Conservation (phyloP, 371 early-diverging fungal genomes). For the Lichtheimia ornata region DNA sequence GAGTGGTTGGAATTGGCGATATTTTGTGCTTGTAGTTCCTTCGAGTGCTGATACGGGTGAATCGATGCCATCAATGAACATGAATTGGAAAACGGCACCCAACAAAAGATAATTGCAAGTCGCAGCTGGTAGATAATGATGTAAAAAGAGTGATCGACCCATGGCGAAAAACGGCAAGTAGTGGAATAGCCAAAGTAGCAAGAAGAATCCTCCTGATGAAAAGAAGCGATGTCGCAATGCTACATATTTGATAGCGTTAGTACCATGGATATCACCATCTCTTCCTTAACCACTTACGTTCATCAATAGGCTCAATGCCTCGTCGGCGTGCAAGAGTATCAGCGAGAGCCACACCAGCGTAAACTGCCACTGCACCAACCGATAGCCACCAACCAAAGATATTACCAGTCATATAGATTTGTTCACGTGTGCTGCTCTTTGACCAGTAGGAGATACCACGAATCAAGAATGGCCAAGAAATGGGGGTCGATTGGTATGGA, state of each 20-base stretch:
- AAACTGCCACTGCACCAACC: conserved; percentile 58
- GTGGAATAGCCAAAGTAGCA: conserved; percentile 87
- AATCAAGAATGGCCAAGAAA: conserved; percentile 87
- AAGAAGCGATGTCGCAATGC: conserved; percentile 63
- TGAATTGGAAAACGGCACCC: conserved; percentile 69
- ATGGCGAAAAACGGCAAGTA: conserved; percentile 96
- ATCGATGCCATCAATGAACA: conserved; percentile 63
- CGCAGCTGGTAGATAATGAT: conserved; percentile 95
- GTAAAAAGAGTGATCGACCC: conserved; percentile 95
- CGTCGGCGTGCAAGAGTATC: conserved; percentile 73
- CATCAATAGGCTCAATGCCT: conserved; percentile 69
- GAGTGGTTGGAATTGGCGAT: conserved; percentile 18
- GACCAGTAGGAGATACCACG: conserved; percentile 97
- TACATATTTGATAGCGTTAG: conserved; percentile 8
- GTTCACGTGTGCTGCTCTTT: conserved; percentile 59
- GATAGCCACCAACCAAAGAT: conserved; percentile 91
- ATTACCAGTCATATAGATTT: conserved; percentile 98
- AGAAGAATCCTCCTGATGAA: conserved; percentile 78
- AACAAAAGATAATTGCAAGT: conserved; percentile 78
- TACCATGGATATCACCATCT: no score
- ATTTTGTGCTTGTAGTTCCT: conserved; percentile 26
- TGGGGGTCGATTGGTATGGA: conserved; percentile 87
- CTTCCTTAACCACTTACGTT: conserved; percentile 21
- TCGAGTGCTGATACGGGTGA: conserved; percentile 51
- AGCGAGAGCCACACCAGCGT: conserved; percentile 52